Evolutionary conservation across 2,329 filamentous ascomycete species (phyloP), one percentile per base, ranked within the genome.

Genomic region (Ambrosiella cleistominuta): DNA sequence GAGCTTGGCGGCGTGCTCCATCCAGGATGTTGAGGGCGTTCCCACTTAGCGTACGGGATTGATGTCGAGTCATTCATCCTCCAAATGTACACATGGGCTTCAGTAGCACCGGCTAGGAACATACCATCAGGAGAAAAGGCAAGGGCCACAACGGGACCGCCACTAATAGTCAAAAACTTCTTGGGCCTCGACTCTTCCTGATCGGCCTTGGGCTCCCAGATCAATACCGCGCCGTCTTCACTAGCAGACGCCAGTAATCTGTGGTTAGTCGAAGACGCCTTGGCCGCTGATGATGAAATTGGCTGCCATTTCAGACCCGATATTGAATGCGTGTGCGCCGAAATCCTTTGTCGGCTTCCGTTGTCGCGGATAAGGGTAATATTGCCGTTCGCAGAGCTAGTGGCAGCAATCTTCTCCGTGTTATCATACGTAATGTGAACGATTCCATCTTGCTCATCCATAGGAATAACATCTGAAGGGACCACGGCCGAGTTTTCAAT

Each of bases 41-140:
- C 77, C 80, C 81, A 84, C 64, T 73, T 78, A 13, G 81, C 81
- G 51, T 78, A 72, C 3, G 81, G 81, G 51, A 81, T 72, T 12
- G 59, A 60, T 35, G 72, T 70, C 51, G 76, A 71, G 56, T 80
- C 80, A 61, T 77, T 79, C 11, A 82, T 75, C 65, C 82, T 83
- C 79, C 81, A 84, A 51, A 84, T 81, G 44, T 82, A 68, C 12
- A 83, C 77, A 59, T 73, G 74, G 39, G 76, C 74, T 17, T 73
- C 73, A 0, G 80, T 82, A 4, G 79, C 80, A 3, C 78, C 80
- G 0, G 81, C 81, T 56, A 84, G 75, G 62, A 81, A 82, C 17
- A 74, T 75, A 1, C 81, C 81, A 61, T 83, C 79, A 0, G 81
- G 80, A 0, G 79, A 82, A 61, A 83, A 83, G 1, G 80, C 73